Conservation (phyloP, 2,329 filamentous ascomycete genomes). For the Talaromyces sp. region DNA sequence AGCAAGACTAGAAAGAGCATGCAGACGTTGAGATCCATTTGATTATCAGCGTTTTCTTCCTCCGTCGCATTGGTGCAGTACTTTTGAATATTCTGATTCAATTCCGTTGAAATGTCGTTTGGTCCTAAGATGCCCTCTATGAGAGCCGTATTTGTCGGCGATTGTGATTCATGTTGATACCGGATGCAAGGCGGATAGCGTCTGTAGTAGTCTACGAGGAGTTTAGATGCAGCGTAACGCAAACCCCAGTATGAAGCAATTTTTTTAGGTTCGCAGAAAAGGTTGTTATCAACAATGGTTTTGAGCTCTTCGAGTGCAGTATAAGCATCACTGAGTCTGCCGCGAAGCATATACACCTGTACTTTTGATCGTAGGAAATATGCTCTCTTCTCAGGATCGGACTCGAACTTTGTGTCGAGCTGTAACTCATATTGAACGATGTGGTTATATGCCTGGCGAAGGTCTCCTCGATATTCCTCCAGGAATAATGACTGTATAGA, state of each 20-base stretch:
- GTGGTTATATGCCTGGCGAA: constrained; percentile 21
- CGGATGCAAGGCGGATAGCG: constrained; percentile 23
- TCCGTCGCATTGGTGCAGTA: constrained; percentile 14
- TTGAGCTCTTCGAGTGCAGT: constrained; percentile 17
- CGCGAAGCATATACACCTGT: constrained; percentile 21
- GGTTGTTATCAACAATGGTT: constrained; percentile 16
- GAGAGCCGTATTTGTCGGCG: constrained; percentile 19
- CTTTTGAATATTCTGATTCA: constrained; percentile 19
- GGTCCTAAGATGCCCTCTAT: constrained; percentile 20
- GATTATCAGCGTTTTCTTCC: background rate
- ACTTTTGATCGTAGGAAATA: constrained; percentile 23
- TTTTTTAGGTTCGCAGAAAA: background rate
- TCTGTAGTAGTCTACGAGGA: constrained; percentile 22
- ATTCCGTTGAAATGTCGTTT: constrained; percentile 15
- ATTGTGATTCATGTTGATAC: constrained; percentile 25
- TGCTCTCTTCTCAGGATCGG: constrained; percentile 16
- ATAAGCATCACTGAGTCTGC: constrained; percentile 22
- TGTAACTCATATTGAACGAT: constrained; percentile 15
- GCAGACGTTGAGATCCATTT: background rate
- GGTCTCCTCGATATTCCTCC: constrained; percentile 24
- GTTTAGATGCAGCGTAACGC: constrained; percentile 23
- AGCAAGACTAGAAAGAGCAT: background rate
- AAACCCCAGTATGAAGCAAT: constrained; percentile 25
- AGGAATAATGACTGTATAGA: constrained; percentile 23
- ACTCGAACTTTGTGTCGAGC: background rate